A percentile compares a stretch with the other conserved stretches of the same genome.
These are phyloP conservation scores for Afroboletus lepidellus DNA, from an alignment of 1,284 basidiomycete species.

Conservation along the genomic window DNA sequence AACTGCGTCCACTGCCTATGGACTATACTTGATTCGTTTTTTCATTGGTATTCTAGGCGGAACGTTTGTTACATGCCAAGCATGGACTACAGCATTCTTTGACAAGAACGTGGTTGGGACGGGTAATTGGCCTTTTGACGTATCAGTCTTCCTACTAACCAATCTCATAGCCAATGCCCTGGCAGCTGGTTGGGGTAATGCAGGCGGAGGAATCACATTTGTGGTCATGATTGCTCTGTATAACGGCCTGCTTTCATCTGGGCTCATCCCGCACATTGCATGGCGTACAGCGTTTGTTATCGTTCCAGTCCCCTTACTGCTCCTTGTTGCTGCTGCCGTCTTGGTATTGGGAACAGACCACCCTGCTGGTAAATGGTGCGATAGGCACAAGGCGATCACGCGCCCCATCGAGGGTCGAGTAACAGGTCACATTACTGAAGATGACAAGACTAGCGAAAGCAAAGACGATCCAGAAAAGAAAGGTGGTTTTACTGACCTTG, in stretches of 20 bases:
- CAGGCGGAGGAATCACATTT: conserved; percentile 53
- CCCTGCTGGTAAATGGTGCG: conserved; percentile 57
- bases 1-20: conserved; percentile 42
- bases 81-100: conserved; percentile 41
- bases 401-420: background rate
- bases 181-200: conserved; percentile 54
- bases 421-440: background rate
- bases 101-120: conserved; percentile 60
- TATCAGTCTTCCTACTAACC: background rate
- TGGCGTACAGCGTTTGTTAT: conserved; percentile 34
- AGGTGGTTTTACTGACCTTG: conserved; percentile 18
- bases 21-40: conserved; percentile 42
- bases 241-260: conserved; percentile 40
- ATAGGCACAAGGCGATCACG: conserved; percentile 44
- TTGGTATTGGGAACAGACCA: conserved; percentile 60
- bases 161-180: conserved; percentile 44
- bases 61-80: conserved; percentile 55
- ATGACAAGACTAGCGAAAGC: background rate
- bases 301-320: conserved; percentile 57
- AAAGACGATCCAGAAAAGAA: conserved; percentile 16
- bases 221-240: conserved; percentile 62
- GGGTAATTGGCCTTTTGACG: conserved; percentile 9
- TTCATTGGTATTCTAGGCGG: conserved; percentile 53
- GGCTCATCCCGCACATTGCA: conserved; percentile 45
- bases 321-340: conserved; percentile 44